Conservation (phyloP, 139 green algal genomes). For the Haematococcus lacustris region DNA sequence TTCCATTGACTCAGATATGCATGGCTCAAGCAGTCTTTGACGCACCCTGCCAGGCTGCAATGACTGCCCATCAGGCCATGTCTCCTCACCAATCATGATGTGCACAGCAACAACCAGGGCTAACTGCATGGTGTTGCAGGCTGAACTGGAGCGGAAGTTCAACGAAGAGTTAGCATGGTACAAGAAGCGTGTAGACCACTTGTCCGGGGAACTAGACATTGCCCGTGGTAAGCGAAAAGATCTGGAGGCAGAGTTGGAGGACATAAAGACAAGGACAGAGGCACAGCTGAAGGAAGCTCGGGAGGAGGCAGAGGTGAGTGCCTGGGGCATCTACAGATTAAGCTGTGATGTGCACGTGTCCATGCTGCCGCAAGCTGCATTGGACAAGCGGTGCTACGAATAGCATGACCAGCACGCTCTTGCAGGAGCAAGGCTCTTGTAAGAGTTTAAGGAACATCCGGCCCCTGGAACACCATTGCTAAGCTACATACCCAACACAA, state of each 20-base stretch:
- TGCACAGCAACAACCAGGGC: too few relatives aligned
- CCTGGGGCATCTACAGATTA: neutral
- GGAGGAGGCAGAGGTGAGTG: conserved; percentile 3
- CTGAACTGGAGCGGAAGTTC: conserved; percentile 7
- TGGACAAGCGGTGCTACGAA: neutral
- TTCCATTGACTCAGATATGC: too few relatives aligned
- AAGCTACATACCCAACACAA: neutral
- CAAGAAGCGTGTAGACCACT: conserved; percentile 8
- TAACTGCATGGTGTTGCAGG: too few relatives aligned
- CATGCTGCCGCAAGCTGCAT: neutral
- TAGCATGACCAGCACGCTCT: neutral
- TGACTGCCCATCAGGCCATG: too few relatives aligned
- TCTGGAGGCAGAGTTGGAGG: conserved; percentile 3
- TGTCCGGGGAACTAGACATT: neutral
- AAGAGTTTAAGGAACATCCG: neutral
- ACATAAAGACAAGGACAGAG: neutral
- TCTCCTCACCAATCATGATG: too few relatives aligned
- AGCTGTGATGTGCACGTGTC: neutral
- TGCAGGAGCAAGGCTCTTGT: too few relatives aligned
- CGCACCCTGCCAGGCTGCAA: too few relatives aligned
- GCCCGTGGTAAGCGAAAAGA: conserved; percentile 8
- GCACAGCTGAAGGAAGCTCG: conserved; percentile 6
- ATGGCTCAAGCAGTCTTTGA: too few relatives aligned
- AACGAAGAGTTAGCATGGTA: conserved; percentile 4
- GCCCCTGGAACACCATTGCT: neutral